Evolutionary conservation across 1,139 yeast genomes (phyloP).

Genomic region (Candida anutae): DNA sequence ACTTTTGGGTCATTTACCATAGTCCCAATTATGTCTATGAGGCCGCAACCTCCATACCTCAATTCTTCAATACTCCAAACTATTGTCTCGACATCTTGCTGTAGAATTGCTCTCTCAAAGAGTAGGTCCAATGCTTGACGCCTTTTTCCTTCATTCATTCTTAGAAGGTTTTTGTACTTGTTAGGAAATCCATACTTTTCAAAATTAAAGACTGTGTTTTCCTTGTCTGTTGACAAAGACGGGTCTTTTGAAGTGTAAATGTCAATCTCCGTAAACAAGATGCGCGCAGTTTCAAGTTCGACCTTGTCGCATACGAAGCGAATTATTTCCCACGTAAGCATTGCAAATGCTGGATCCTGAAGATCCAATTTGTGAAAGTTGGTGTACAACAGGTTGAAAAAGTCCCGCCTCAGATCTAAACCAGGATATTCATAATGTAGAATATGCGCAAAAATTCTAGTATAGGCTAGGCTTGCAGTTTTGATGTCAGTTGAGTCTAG

Average conservation of each 20-base stretch:
- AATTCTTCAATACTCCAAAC: conserved; percentile 29
- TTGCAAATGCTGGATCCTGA: conserved; percentile 8
- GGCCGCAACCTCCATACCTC: too few relatives aligned
- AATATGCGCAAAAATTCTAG: conserved; percentile 15
- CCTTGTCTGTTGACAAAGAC: conserved; percentile 1
- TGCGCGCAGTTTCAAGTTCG: conserved; percentile 9
- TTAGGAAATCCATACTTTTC: conserved; percentile 9
- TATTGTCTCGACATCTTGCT: conserved; percentile 16
- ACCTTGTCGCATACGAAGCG: conserved; percentile 6
- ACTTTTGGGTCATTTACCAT: too few relatives aligned
- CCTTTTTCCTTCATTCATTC: conserved; percentile 7
- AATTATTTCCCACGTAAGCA: conserved; percentile 5
- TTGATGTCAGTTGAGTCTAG: conserved; percentile 11
- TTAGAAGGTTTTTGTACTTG: conserved; percentile 8
- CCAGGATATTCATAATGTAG: conserved; percentile 4
- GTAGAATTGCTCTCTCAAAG: conserved; percentile 14
- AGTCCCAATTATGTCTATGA: too few relatives aligned
- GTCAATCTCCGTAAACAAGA: conserved; percentile 7
- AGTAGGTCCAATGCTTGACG: conserved; percentile 13
- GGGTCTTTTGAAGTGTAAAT: conserved; percentile 5
- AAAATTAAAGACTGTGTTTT: conserved; percentile 6
- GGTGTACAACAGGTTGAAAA: conserved; percentile 8
- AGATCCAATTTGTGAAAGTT: conserved; percentile 7
- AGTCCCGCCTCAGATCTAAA: conserved; percentile 2
- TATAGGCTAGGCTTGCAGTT: conserved; percentile 19